Base-by-base conservation (phyloP, 2,329 filamentous ascomycete genomes). In the Leptographium wingfieldii region DNA sequence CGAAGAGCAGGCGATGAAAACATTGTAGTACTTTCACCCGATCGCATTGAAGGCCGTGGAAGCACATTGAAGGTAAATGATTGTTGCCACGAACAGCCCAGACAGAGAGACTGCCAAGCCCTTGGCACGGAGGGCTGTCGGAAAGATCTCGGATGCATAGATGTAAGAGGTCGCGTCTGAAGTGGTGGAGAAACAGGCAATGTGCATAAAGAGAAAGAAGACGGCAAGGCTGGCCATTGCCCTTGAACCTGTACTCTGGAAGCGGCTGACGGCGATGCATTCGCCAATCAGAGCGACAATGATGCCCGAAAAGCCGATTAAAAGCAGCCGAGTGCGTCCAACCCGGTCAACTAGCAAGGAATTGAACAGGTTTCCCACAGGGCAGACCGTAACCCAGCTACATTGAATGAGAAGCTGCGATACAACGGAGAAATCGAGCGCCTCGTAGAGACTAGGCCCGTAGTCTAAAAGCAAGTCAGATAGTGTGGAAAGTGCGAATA, bases 81-180 rank as follows among this genome's bases (percentile, higher is more conserved):
- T 53, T n/a, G 49, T 38, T 2, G 54, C 49, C 9, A 48, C 59
- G 53, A 63, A 63, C 27, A 57, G 55, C 3, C 53, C 49, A 12
- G 33, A 29, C 38, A 57, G 29, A n/a, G 60, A 73, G 48, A 72
- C 67, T 1, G 70, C 76, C 61, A 82, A 76, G 67, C 80, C 80
- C 59, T 77, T 78, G n/a, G 78, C 76, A 60, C 80, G 74, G 62
- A 77, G 73, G 3, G 76, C 71, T 65, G 76, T 82, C 3, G 80
- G 80, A 70, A 80, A 81, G 2, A 82, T 68, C 61, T 83, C 80
- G 51, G 80, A 71, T 3, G 81, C 71, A 67, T 78, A 82, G 12
- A 63, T 49, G 33, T 61, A 61, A 7, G 49, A 53, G 5, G 60
- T 56, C 10, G 56, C 43, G n/a, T 57, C 56, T 12, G 5, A 31